Evolutionary conservation across 2,329 filamentous ascomycete genomes (phyloP).

Genomic region (Phaeosphaeriaceae sp.): DNA sequence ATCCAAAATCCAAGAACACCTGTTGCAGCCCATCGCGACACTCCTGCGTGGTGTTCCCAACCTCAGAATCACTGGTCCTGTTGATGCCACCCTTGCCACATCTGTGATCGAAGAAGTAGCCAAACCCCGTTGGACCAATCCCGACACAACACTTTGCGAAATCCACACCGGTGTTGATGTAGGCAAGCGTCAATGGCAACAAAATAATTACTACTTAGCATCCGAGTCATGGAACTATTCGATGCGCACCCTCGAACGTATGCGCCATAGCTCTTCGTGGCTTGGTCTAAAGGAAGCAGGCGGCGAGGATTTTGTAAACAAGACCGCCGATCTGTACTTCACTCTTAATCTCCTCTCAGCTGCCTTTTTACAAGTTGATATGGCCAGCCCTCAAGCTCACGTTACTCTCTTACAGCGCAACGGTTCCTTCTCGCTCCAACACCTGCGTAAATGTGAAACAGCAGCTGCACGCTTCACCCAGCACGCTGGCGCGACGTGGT

Average conservation of each 20-base stretch:
- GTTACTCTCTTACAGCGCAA: slow-evolving; percentile 16
- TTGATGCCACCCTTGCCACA: slow-evolving; percentile 19
- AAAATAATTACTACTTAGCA: slow-evolving; percentile 24
- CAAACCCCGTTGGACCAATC: slow-evolving; percentile 33
- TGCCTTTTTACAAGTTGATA: slow-evolving; percentile 32
- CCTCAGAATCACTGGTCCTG: slow-evolving; percentile 22
- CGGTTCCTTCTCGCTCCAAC: slow-evolving; percentile 16
- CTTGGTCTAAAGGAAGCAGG: slow-evolving; percentile 21
- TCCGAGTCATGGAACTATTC: slow-evolving; percentile 31
- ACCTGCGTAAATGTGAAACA: slow-evolving; percentile 29
- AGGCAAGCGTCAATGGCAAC: slow-evolving; percentile 37
- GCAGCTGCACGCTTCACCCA: slow-evolving; percentile 31
- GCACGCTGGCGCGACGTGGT: slow-evolving; percentile 31
- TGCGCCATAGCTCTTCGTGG: slow-evolving; percentile 37
- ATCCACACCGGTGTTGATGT: slow-evolving; percentile 34
- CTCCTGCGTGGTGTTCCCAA: slow-evolving; percentile 27
- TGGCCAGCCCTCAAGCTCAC: slow-evolving; percentile 14
- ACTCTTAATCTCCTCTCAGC: slow-evolving; percentile 33
- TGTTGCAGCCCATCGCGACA: slow-evolving; percentile 27
- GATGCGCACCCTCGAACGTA: slow-evolving; percentile 34
- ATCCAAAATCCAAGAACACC: slow-evolving; percentile 24
- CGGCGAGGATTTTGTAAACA: slow-evolving; percentile 32
- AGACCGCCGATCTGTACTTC: slow-evolving; percentile 31
- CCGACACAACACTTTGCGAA: slow-evolving; percentile 28
- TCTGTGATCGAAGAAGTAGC: slow-evolving; percentile 20